Evolutionary conservation across 371 early-diverging fungal species (phyloP), one percentile per base, ranked within the genome.

Genomic region (Gilbertella persicaria): DNA sequence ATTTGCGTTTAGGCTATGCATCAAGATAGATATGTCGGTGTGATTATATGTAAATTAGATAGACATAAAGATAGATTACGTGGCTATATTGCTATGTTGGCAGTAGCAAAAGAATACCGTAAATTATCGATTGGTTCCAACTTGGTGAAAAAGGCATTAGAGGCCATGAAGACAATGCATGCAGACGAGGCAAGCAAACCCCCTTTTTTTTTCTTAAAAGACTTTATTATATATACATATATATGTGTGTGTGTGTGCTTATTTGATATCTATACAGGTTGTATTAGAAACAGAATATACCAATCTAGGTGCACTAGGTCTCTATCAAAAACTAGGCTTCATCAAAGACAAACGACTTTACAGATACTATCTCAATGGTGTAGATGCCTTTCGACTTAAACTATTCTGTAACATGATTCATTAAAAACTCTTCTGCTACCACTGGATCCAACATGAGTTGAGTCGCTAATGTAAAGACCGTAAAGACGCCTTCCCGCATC

Each of bases 71-170:
- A 74, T 50, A 66, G 77, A 48, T 62, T 77, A 28, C 79, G 97
- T 21, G 98, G 98, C 0, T 98, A 98, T 64, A 97, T 98, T 51
- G 98, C 89, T 49, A 98, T 98, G 98, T 78, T 98, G 35, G 96
- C 94, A 0, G 96, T 97, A 6, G 82, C 81, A 12, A 86, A 82
- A 44, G 69, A 75, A 24, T 89, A 87, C 56, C 74, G 97, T 29
- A 90, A 92, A 61, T 80, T 71, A 10, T 87, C 90, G 12, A 92
- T 97, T 30, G 97, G 87, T 17, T 79, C 85, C 0, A 79, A 73
- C 4, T 68, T 97, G 19, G 96, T 96, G 0, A 64, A 83, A 30
- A 75, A 62, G 63, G 89, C 93, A 0, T 74, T 95, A 13, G 63
- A 75, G 5, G 82, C 82, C 17, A 94, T 97, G 96, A 80, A 79